Conservation (phyloP, 208 protist genomes). For the Acanthamoeba lenticulata region DNA sequence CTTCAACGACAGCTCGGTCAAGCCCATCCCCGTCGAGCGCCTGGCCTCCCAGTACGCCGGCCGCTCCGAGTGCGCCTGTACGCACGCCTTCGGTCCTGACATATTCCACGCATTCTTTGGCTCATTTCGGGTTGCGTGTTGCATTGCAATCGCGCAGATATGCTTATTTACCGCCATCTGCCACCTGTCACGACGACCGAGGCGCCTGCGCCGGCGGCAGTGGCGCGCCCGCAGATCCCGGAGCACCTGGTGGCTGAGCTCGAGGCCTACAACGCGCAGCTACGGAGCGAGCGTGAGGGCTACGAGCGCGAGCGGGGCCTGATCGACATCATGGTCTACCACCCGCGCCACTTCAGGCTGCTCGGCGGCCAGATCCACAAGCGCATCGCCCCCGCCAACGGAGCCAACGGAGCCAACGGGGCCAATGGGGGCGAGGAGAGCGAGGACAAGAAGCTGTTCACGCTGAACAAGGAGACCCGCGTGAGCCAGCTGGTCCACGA, state of each 20-base stretch:
- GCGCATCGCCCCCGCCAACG: not conserved
- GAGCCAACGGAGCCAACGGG: not conserved
- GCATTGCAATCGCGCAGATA: slow-evolving; percentile 6
- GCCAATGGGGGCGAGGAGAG: not conserved
- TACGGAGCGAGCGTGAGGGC: not conserved
- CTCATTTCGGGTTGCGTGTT: not conserved
- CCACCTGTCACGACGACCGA: not conserved
- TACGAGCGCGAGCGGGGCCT: slow-evolving; percentile 27
- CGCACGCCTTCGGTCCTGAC: not conserved
- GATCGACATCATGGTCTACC: slow-evolving; percentile 29
- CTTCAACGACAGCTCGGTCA: slow-evolving; percentile 67
- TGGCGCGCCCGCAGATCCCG: not conserved
- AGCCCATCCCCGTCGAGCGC: slow-evolving; percentile 22
- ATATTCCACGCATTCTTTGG: not conserved
- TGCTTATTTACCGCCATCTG: slow-evolving; percentile 61
- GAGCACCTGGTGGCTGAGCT: slow-evolving; percentile 29
- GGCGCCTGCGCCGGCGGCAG: not conserved
- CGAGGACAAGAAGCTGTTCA: slow-evolving; percentile 21
- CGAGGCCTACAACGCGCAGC: not conserved
- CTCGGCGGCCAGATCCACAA: not conserved
- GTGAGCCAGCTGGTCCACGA: not conserved
- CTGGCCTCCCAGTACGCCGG: slow-evolving; percentile 63
- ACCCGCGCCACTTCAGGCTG: not conserved
- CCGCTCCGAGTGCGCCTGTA: slow-evolving; percentile 67
- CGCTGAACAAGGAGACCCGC: not conserved